phyloP scores from a whole-genome alignment of 2,329 filamentous ascomycete species.

The Alternaria ventricosa region DNA sequence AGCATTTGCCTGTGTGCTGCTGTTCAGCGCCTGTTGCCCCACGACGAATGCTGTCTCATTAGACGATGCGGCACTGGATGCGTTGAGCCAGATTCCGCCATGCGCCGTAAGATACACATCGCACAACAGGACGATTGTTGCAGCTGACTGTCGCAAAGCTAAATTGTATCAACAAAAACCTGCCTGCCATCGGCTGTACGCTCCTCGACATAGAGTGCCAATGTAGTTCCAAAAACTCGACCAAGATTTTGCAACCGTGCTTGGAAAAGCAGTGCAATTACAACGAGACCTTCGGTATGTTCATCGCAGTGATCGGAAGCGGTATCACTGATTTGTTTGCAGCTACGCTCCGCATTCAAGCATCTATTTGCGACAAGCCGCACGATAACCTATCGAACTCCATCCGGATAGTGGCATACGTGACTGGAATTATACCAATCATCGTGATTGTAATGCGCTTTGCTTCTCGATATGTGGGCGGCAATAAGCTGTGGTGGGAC shows the following conservation, averaged over 20 bases:
- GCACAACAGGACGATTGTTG: background rate
- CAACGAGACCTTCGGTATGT: slow-evolving; percentile 2
- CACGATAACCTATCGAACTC: background rate
- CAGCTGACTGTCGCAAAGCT: background rate
- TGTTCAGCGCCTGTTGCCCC: background rate
- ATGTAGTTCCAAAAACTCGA: slow-evolving; percentile 11
- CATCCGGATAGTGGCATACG: slow-evolving; percentile 2
- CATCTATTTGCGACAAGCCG: slow-evolving; percentile 3
- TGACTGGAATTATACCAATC: slow-evolving; percentile 3
- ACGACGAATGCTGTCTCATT: background rate
- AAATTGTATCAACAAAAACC: slow-evolving; percentile 1
- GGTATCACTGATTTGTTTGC: background rate
- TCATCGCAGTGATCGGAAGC: background rate
- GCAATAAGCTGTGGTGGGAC: slow-evolving; percentile 3
- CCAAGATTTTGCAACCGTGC: slow-evolving; percentile 7
- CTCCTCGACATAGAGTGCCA: slow-evolving; percentile 6
- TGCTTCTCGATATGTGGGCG: slow-evolving; percentile 1
- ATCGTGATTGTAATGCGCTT: slow-evolving; percentile 6
- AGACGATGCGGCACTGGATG: background rate
- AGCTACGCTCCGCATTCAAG: slow-evolving; percentile 2
- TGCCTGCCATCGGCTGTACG: slow-evolving; percentile 3
- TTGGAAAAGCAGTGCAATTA: slow-evolving; percentile 1
- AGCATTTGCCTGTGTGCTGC: background rate
- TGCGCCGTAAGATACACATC: background rate
- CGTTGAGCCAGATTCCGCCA: background rate